Percentiles rank a stretch among this genome's conserved stretches.
Conservation (phyloP, 176 grass and related monocot genomes). For the Juncus effusus region DNA sequence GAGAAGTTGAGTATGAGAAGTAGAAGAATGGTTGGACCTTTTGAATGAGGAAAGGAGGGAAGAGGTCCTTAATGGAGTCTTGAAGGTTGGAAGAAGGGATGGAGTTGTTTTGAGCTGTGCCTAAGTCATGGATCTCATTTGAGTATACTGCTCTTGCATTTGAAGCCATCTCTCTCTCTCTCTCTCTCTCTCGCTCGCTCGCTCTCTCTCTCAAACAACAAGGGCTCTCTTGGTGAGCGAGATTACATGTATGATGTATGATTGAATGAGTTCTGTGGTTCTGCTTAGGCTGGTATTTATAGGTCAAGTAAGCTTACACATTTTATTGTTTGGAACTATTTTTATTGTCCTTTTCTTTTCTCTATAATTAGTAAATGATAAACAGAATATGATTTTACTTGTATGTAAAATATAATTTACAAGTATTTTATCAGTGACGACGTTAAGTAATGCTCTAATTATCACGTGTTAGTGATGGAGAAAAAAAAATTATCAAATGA, state of each 20-base stretch:
- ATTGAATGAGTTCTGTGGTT: conserved; percentile 20
- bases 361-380: too few relatives aligned
- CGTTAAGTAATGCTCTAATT: too few relatives aligned
- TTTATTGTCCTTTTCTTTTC: too few relatives aligned
- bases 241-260: not conserved
- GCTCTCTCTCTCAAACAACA: conserved; percentile 3
- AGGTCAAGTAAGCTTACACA: conserved; percentile 1
- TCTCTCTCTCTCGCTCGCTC: conserved; percentile 14
- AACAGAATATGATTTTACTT: too few relatives aligned
- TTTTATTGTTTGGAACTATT: too few relatives aligned
- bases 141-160: conserved; percentile 39
- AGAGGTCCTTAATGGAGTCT: conserved; percentile 51
- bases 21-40: conserved; percentile 33
- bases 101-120: conserved; percentile 49
- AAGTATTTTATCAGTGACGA: too few relatives aligned
- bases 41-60: conserved; percentile 63
- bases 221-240: conserved; percentile 7
- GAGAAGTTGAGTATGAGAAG: too few relatives aligned
- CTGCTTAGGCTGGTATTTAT: conserved; percentile 19
- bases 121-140: conserved; percentile 89
- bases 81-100: conserved; percentile 41
- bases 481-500: too few relatives aligned
- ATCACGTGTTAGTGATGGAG: too few relatives aligned
- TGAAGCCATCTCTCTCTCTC: conserved; percentile 19
- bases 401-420: too few relatives aligned